These are phyloP conservation scores for Austroboletus eburneus DNA, from an alignment of 768 basidiomycete species.

Conservation along the genomic window DNA sequence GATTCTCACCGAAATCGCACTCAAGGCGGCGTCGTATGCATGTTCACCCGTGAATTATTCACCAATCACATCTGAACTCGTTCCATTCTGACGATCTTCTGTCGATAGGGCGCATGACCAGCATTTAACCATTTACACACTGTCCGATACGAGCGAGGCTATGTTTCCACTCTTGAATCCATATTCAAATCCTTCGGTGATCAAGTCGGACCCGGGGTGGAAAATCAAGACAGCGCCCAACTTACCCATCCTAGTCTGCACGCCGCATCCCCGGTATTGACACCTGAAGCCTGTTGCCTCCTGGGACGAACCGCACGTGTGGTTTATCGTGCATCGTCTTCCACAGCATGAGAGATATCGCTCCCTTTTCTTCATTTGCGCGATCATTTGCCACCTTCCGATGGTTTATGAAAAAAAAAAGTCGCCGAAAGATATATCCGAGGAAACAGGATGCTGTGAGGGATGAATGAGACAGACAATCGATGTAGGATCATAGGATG, in stretches of 20 bases:
- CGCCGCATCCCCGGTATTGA: neutral
- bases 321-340: neutral
- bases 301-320: neutral
- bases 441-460: neutral
- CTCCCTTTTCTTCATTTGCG: neutral
- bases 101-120: neutral
- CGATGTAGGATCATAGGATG: neutral
- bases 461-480: neutral
- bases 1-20: too few species aligned
- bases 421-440: constrained; percentile 9
- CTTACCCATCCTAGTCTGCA: neutral
- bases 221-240: neutral
- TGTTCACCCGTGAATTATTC: too few species aligned
- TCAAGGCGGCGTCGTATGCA: too few species aligned
- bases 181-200: constrained; percentile 5
- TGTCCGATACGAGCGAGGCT: constrained; percentile 1
- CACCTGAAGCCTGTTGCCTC: neutral
- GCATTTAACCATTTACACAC: neutral
- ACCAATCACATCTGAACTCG: too few species aligned
- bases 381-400: too few species aligned
- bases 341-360: neutral
- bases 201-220: constrained; percentile 4
- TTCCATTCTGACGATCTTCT: too few species aligned
- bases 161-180: neutral
- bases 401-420: too few species aligned